Percentiles rank a stretch among this genome's conserved stretches.
phyloP scores from a whole-genome alignment of 805 yeast species.

The Ogataea saltuana region DNA sequence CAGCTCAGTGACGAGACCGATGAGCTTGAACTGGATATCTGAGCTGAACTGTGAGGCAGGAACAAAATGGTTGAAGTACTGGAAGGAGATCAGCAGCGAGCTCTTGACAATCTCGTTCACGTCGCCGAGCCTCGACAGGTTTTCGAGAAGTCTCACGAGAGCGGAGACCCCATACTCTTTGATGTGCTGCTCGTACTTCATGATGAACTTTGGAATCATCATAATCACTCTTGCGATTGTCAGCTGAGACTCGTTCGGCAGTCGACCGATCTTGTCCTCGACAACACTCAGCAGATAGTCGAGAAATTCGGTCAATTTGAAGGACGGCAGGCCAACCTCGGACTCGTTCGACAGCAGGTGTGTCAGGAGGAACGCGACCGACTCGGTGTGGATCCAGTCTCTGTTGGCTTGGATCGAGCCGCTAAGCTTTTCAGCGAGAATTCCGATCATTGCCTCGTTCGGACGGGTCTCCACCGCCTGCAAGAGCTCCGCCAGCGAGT shows the following conservation, averaged over 20 bases:
- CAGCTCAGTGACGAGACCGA: constrained; percentile 45
- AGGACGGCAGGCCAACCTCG: constrained; percentile 20
- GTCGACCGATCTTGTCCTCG: constrained; percentile 12
- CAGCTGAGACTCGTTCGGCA: constrained; percentile 35
- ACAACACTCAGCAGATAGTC: constrained; percentile 20
- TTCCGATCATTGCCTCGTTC: constrained; percentile 31
- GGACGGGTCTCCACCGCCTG: constrained; percentile 48
- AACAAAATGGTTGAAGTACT: constrained; percentile 41
- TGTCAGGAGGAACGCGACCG: constrained; percentile 42
- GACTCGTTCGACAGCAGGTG: constrained; percentile 44
- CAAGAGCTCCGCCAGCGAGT: constrained; percentile 57
- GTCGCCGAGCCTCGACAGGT: constrained; percentile 28
- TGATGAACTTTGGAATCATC: constrained; percentile 56
- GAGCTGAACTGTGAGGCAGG: constrained; percentile 24
- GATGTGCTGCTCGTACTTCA: constrained; percentile 45
- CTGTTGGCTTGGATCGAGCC: constrained; percentile 6
- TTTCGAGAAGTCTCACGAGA: constrained; percentile 26
- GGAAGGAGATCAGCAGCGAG: constrained; percentile 51
- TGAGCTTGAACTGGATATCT: constrained; percentile 30
- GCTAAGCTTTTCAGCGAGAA: constrained; percentile 21
- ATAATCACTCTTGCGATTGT: constrained; percentile 52
- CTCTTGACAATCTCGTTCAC: constrained; percentile 23
- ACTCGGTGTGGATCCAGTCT: constrained; percentile 41
- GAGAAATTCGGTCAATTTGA: constrained; percentile 29
- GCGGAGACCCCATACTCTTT: constrained; percentile 28